A percentile compares a stretch with the other conserved stretches of the same genome.
These are phyloP conservation scores for Castanea crenata DNA, from an alignment of 306 rosid genomes.

Conservation along the genomic window DNA sequence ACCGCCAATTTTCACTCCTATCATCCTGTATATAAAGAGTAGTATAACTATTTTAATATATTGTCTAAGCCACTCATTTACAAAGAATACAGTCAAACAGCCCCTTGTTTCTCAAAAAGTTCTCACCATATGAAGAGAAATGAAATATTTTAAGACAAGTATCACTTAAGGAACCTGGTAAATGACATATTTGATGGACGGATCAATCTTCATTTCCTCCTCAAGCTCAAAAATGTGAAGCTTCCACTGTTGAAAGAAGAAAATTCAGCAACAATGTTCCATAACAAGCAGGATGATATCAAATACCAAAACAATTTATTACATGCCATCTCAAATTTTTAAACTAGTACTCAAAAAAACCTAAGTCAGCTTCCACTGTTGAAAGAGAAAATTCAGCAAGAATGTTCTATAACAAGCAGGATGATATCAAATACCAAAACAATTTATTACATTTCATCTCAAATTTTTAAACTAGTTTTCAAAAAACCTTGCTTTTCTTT, in stretches of 20 bases:
- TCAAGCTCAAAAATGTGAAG: conserved; percentile 66
- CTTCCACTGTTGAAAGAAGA: conserved; percentile 42
- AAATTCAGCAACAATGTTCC: not conserved
- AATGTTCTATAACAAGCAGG: not conserved
- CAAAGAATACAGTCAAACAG: too few relatives aligned
- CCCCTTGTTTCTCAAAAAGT: too few relatives aligned
- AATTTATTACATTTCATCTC: too few relatives aligned
- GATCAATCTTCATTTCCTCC: conserved; percentile 54
- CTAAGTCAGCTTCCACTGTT: conserved; percentile 42
- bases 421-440: conserved; percentile 1
- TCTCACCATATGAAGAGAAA: too few relatives aligned
- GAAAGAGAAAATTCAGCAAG: conserved; percentile 1
- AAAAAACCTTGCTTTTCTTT: too few relatives aligned
- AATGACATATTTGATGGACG: conserved; percentile 53
- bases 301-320: too few relatives aligned
- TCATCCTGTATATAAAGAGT: conserved; percentile 40
- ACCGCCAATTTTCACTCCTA: conserved; percentile 50
- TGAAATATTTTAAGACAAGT: not conserved
- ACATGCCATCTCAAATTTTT: too few relatives aligned
- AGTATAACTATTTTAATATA: not conserved
- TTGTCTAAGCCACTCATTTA: not conserved
- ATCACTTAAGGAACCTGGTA: conserved; percentile 36
- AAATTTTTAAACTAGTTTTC: too few relatives aligned
- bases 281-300: conserved; percentile 6
- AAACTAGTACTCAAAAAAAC: too few relatives aligned